phyloP scores from a whole-genome alignment of 129 eudicot species.

The Flaveria ramosissima region DNA sequence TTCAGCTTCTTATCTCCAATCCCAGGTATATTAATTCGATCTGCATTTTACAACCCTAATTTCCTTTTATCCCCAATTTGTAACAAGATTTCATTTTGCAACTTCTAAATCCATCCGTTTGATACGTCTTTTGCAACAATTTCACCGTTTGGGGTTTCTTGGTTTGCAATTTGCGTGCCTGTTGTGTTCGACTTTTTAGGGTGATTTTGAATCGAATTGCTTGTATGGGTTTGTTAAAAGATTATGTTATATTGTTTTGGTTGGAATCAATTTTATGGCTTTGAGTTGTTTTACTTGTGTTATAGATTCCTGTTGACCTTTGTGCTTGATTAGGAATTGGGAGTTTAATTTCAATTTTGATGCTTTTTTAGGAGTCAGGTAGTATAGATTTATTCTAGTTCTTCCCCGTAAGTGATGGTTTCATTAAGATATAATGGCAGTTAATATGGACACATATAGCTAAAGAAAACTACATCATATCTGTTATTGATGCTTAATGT shows the following conservation, averaged over 20 bases:
- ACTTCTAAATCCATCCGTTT: neutral
- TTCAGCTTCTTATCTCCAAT: slow-evolving; percentile 90
- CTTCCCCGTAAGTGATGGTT: neutral
- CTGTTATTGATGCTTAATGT: neutral
- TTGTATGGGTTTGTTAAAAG: neutral
- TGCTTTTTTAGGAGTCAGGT: neutral
- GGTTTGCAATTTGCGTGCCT: neutral
- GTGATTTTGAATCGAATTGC: no score
- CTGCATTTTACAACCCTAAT: slow-evolving; percentile 19
- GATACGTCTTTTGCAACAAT: slow-evolving; percentile 5
- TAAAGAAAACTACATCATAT: no score
- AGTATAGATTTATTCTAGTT: neutral
- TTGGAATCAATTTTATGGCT: neutral
- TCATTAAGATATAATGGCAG: neutral
- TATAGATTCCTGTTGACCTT: neutral
- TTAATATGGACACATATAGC: neutral
- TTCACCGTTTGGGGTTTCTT: neutral
- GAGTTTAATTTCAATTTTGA: neutral
- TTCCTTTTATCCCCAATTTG: neutral
- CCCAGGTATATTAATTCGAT: slow-evolving; percentile 53
- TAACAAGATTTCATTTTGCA: no score
- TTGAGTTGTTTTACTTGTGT: neutral
- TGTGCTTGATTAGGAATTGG: neutral
- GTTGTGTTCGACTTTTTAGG: neutral
- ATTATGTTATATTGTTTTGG: neutral